phyloP scores from a whole-genome alignment of 140 eudicot species.

The Cichorium intybus region DNA sequence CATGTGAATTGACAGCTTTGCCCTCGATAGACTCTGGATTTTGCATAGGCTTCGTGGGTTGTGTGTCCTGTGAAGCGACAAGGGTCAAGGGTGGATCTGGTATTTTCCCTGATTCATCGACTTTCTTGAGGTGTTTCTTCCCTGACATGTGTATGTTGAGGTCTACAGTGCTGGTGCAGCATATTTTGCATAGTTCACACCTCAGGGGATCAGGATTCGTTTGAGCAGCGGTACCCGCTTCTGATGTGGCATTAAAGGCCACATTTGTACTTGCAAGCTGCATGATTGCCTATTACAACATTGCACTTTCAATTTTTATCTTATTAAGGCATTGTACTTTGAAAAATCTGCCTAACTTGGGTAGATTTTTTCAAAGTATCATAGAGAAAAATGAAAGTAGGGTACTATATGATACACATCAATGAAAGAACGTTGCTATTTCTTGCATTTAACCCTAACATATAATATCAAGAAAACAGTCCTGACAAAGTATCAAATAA shows the following conservation, averaged over 20 bases:
- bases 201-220: slow-evolving; percentile 2
- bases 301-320: too few relatives aligned
- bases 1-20: slow-evolving; percentile 2
- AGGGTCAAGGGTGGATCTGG: slow-evolving; percentile 12
- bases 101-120: slow-evolving; percentile 7
- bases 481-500: too few relatives aligned
- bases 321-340: too few relatives aligned
- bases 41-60: too few relatives aligned
- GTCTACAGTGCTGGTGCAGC: slow-evolving; percentile 17
- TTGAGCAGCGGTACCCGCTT: not conserved
- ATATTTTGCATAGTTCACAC: slow-evolving; percentile 28
- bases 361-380: too few relatives aligned
- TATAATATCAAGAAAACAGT: too few relatives aligned
- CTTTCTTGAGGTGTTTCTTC: slow-evolving; percentile 30
- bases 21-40: slow-evolving; percentile 10
- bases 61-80: not conserved
- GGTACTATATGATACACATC: too few relatives aligned
- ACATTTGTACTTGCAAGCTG: not conserved
- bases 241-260: slow-evolving; percentile 4
- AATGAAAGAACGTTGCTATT: too few relatives aligned
- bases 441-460: too few relatives aligned
- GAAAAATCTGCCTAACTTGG: too few relatives aligned
- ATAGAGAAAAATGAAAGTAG: not conserved
- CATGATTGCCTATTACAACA: too few relatives aligned
- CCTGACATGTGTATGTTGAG: slow-evolving; percentile 15